Evolutionary conservation across 2,329 filamentous ascomycete species (phyloP).

Genomic region (Arthrobotrys pseudoclavata): DNA sequence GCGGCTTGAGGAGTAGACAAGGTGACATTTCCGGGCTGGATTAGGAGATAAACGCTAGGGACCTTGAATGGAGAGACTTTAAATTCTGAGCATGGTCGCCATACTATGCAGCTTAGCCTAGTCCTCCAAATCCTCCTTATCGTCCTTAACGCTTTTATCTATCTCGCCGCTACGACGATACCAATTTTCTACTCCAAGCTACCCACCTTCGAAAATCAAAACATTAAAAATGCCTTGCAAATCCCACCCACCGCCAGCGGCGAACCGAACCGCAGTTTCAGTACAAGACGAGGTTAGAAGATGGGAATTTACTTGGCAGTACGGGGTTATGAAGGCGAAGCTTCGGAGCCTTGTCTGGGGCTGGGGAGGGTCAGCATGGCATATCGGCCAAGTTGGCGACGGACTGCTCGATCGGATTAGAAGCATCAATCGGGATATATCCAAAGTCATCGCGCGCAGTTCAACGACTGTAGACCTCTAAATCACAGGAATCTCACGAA

Average conservation of each 20-base stretch:
- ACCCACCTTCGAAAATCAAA: background rate
- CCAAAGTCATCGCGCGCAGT: slow-evolving; percentile 12
- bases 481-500: background rate
- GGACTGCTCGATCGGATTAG: slow-evolving; percentile 42
- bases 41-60: slow-evolving; percentile 37
- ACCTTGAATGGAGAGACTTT: slow-evolving; percentile 30
- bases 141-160: background rate
- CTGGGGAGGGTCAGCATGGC: slow-evolving; percentile 36
- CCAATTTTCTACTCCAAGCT: background rate
- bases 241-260: slow-evolving; percentile 51
- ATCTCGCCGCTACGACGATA: background rate
- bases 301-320: slow-evolving; percentile 51
- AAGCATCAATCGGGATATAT: slow-evolving; percentile 35
- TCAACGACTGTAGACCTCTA: background rate
- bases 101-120: background rate
- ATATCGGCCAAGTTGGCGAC: slow-evolving; percentile 32
- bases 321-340: slow-evolving; percentile 36
- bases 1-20: slow-evolving; percentile 17
- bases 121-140: background rate
- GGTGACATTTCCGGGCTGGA: slow-evolving; percentile 34
- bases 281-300: slow-evolving; percentile 48
- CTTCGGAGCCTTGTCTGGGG: slow-evolving; percentile 51
- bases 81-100: slow-evolving; percentile 17
- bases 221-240: slow-evolving; percentile 46
- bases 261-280: slow-evolving; percentile 20